These are phyloP conservation scores for Botrytis aclada DNA, from an alignment of 2,329 filamentous ascomycete species.

Conservation along the genomic window DNA sequence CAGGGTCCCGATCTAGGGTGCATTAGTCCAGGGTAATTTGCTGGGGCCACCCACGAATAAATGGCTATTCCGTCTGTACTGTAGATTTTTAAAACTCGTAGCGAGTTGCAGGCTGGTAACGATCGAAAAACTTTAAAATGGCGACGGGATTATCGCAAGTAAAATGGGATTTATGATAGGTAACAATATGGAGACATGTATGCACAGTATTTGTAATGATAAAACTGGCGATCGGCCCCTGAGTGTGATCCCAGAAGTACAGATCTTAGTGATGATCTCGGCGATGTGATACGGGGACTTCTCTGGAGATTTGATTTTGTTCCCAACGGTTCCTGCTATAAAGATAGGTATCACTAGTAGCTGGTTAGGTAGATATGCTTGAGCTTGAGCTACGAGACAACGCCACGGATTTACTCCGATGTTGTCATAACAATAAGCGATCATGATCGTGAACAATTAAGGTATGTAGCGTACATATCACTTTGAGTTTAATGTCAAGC, in stretches of 20 bases:
- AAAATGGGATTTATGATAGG: background rate
- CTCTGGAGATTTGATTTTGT: background rate
- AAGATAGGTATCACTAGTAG: background rate
- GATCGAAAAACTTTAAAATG: background rate
- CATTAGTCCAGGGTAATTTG: background rate
- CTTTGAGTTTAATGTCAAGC: background rate
- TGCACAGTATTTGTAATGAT: background rate
- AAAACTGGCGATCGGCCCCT: background rate
- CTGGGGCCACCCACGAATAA: background rate
- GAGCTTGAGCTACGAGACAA: background rate
- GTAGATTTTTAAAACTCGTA: background rate
- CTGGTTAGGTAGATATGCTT: slow-evolving; percentile 8
- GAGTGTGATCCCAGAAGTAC: background rate
- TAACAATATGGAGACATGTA: background rate
- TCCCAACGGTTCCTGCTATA: slow-evolving; percentile 2
- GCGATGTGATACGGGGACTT: slow-evolving; percentile 7
- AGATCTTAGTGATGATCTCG: slow-evolving; percentile 12
- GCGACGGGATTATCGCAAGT: background rate
- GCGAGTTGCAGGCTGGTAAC: background rate
- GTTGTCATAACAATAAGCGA: background rate
- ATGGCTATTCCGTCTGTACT: background rate
- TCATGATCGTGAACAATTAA: background rate
- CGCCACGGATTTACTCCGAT: background rate
- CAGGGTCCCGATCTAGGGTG: slow-evolving; percentile 15
- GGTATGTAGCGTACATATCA: background rate